These are phyloP conservation scores for Leccinum solheimii DNA, from an alignment of 1,284 basidiomycete species.

Conservation along the genomic window DNA sequence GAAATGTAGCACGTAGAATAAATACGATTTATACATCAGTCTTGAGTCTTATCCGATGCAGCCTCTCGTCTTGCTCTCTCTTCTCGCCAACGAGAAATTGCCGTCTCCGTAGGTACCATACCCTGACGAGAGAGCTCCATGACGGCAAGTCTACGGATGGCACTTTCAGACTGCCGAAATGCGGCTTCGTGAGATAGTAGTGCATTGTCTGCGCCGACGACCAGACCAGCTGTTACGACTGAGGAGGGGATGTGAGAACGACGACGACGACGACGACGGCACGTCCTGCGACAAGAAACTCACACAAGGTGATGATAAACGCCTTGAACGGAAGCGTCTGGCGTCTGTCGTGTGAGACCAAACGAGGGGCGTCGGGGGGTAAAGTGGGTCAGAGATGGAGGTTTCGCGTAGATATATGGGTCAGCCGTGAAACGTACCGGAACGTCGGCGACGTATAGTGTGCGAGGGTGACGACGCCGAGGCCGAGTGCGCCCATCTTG, in stretches of 20 bases:
- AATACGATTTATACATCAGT: constrained; percentile 3
- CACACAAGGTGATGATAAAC: constrained; percentile 66
- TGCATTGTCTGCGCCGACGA: constrained; percentile 75
- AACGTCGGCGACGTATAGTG: constrained; percentile 80
- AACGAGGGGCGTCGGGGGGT: not conserved
- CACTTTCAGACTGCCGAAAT: constrained; percentile 65
- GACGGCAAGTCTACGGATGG: constrained; percentile 70
- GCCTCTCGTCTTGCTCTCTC: constrained; percentile 33
- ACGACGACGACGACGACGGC: not conserved
- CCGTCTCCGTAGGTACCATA: constrained; percentile 78
- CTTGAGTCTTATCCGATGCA: constrained; percentile 1
- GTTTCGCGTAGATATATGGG: not conserved
- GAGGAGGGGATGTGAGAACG: constrained; percentile 7
- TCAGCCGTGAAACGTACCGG: constrained; percentile 45
- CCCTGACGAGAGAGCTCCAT: constrained; percentile 73
- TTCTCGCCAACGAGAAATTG: constrained; percentile 78
- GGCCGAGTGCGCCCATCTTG: constrained; percentile 53
- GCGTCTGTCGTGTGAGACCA: constrained; percentile 44
- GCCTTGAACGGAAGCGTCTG: constrained; percentile 83
- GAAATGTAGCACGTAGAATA: constrained; percentile 18
- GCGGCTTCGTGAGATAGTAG: constrained; percentile 69
- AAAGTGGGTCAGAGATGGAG: not conserved
- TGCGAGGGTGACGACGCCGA: constrained; percentile 62
- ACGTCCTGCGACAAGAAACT: constrained; percentile 20
- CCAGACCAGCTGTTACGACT: constrained; percentile 69